phyloP scores from a whole-genome alignment of 148 eudicot species.

The Diospyros lotus region DNA sequence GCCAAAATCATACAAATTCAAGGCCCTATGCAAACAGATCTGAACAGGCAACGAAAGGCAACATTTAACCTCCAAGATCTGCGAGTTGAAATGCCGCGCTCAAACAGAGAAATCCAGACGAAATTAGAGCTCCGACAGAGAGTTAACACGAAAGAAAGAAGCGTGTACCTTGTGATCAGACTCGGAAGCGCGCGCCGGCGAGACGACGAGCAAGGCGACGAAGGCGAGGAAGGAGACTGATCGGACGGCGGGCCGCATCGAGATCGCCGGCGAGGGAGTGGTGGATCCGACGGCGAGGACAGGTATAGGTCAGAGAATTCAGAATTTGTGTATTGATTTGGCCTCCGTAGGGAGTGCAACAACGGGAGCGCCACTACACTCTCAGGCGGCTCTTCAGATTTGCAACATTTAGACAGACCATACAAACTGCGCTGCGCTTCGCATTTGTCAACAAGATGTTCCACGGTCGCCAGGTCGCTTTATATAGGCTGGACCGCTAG shows the following conservation, averaged over 20 bases:
- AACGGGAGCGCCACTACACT: not conserved
- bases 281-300: constrained; percentile 18
- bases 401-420: too few relatives aligned
- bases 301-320: not conserved
- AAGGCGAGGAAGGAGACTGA: constrained; percentile 28
- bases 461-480: too few relatives aligned
- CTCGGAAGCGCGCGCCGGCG: constrained; percentile 49
- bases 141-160: not conserved
- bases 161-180: constrained; percentile 60
- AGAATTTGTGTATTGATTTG: not conserved
- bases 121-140: constrained; percentile 9
- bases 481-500: too few relatives aligned
- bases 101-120: not conserved
- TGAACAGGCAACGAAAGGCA: not conserved
- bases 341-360: not conserved
- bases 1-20: constrained; percentile 1
- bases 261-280: constrained; percentile 20
- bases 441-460: too few relatives aligned
- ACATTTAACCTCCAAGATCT: constrained; percentile 4
- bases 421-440: too few relatives aligned
- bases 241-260: constrained; percentile 44
- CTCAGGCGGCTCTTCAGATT: too few relatives aligned
- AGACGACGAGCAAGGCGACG: constrained; percentile 22
- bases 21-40: constrained; percentile 1
- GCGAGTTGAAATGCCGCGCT: not conserved